A percentile compares a stretch with the other conserved stretches of the same genome.
phyloP scores from a whole-genome alignment of 495 filamentous ascomycete species.

The Neohortaea acidophila region DNA sequence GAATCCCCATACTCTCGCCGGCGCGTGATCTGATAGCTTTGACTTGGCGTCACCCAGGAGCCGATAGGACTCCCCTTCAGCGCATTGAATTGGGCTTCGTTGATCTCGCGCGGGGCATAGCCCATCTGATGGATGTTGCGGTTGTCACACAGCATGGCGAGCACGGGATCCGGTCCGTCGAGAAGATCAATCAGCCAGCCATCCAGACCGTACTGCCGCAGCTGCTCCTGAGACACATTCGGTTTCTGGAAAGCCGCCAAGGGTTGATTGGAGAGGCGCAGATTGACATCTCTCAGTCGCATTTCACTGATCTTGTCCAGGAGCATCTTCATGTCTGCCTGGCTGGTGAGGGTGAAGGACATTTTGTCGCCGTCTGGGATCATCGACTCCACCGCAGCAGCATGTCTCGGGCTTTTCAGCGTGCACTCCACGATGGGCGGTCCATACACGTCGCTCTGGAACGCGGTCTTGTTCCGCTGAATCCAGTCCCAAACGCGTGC shows the following conservation, averaged over 20 bases:
- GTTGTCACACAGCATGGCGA: conserved; percentile 71
- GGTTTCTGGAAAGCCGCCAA: conserved; percentile 32
- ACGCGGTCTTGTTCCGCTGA: conserved; percentile 49
- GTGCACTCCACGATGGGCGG: conserved; percentile 73
- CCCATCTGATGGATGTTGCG: conserved; percentile 49
- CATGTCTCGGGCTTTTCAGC: conserved; percentile 58
- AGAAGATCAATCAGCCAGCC: conserved; percentile 64
- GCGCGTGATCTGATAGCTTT: conserved; percentile 42
- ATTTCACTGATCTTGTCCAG: conserved; percentile 38
- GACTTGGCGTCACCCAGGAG: conserved; percentile 48
- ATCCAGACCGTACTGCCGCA: conserved; percentile 52
- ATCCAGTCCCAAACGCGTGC: conserved; percentile 66
- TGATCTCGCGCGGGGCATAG: conserved; percentile 45
- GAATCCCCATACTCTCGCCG: conserved; percentile 59
- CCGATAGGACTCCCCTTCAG: conserved; percentile 38
- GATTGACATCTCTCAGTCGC: conserved; percentile 47
- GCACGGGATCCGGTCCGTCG: conserved; percentile 65
- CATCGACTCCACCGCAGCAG: conserved; percentile 57
- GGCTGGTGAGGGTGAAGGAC: conserved; percentile 61
- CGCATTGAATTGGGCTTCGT: conserved; percentile 43
- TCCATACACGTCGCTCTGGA: conserved; percentile 70
- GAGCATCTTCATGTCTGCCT: conserved; percentile 57
- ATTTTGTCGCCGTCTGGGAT: conserved; percentile 47
- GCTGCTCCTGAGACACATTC: conserved; percentile 35
- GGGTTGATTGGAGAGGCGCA: conserved; percentile 39